phyloP scores from a whole-genome alignment of 352 stramenopile genomes.

The Thalassiosira mediterranea region DNA sequence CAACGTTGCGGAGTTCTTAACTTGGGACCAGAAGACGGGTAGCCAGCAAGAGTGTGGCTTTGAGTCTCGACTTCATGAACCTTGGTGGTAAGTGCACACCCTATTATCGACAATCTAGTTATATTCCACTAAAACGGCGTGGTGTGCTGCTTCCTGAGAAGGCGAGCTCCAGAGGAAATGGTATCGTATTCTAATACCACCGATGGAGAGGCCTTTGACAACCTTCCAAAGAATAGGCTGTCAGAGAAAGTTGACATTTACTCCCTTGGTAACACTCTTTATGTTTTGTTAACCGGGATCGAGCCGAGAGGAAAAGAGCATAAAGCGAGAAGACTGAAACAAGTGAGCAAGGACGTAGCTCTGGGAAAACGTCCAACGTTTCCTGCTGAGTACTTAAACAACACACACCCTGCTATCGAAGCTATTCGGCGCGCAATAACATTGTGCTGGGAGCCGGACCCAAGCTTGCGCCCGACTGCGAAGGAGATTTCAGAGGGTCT shows the following conservation, averaged over 20 bases:
- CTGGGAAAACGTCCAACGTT: constrained; percentile 37
- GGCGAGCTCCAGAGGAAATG: constrained; percentile 63
- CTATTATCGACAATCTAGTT: too few species aligned
- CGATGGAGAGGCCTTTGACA: not conserved
- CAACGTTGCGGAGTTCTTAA: constrained; percentile 72
- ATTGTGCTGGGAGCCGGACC: constrained; percentile 49
- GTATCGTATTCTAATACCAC: not conserved
- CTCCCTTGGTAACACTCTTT: constrained; percentile 62
- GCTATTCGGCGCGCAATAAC: constrained; percentile 58
- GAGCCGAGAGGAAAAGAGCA: constrained; percentile 67
- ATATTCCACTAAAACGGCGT: too few species aligned
- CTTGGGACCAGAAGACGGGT: constrained; percentile 48
- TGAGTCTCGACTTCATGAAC: constrained; percentile 49
- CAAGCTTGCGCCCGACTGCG: constrained; percentile 48
- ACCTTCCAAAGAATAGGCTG: not conserved
- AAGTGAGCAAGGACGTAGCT: constrained; percentile 40
- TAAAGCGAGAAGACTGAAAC: constrained; percentile 41
- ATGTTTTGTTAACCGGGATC: constrained; percentile 62
- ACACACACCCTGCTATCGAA: constrained; percentile 26
- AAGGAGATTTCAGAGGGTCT: constrained; percentile 40
- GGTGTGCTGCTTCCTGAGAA: too few species aligned
- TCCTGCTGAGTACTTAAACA: constrained; percentile 11
- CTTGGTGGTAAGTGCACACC: too few species aligned
- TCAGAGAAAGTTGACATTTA: constrained; percentile 70
- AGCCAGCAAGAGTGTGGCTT: constrained; percentile 65